phyloP scores from a whole-genome alignment of 108 stramenopile genomes.

The Skeletonema menzelii region DNA sequence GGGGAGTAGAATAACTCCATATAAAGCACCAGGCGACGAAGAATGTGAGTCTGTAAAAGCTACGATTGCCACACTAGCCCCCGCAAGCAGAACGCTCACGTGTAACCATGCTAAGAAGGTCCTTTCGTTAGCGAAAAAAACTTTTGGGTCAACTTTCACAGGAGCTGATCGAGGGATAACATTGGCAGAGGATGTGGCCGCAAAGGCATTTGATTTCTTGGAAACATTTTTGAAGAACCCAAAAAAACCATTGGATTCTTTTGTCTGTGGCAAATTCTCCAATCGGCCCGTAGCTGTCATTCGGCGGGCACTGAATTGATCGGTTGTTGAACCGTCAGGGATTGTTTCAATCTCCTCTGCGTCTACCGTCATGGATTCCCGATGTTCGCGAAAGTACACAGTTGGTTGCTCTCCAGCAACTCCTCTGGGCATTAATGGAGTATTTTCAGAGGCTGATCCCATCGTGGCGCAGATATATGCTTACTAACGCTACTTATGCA shows the following conservation, averaged over 20 bases:
- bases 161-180: conserved; percentile 39
- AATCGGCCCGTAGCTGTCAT: conserved; percentile 4
- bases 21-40: conserved; percentile 51
- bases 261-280: neutral
- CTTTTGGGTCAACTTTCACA: conserved; percentile 86
- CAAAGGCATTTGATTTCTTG: conserved; percentile 48
- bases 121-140: conserved; percentile 95
- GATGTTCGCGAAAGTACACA: conserved; percentile 41
- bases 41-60: conserved; percentile 51
- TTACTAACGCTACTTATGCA: neutral
- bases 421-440: conserved; percentile 25
- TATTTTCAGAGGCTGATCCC: conserved; percentile 25
- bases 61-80: conserved; percentile 85
- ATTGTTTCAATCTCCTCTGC: conserved; percentile 52
- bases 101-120: conserved; percentile 97
- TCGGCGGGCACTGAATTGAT: conserved; percentile 48
- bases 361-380: conserved; percentile 17
- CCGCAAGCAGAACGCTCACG: conserved; percentile 76
- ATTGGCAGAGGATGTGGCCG: conserved; percentile 16
- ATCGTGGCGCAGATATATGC: conserved; percentile 2
- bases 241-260: conserved; percentile 34
- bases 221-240: conserved; percentile 41
- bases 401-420: conserved; percentile 35
- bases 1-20: conserved; percentile 83
- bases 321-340: conserved; percentile 45